These are phyloP conservation scores for Trametes cinnabarina DNA, from an alignment of 768 basidiomycete genomes.

Conservation along the genomic window DNA sequence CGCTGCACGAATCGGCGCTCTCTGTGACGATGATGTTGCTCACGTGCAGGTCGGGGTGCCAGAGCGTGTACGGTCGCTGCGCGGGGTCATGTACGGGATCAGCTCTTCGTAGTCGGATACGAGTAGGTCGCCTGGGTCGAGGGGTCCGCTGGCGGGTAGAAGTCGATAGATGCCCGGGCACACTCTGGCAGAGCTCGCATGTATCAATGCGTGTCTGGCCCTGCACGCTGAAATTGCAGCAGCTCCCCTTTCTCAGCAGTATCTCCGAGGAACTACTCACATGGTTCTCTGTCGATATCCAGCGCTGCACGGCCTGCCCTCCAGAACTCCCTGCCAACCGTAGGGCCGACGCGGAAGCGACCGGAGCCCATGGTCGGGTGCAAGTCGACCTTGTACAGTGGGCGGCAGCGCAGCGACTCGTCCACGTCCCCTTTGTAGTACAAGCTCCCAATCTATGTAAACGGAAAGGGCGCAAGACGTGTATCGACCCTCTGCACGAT, in stretches of 20 bases:
- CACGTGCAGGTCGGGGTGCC: conserved; percentile 23
- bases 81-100: neutral
- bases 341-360: conserved; percentile 18
- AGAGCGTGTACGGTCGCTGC: conserved; percentile 9
- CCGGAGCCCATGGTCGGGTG: neutral
- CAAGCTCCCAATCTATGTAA: conserved; percentile 20
- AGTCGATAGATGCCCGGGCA: neutral
- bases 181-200: neutral
- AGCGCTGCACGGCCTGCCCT: conserved; percentile 7
- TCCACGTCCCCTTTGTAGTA: conserved; percentile 23
- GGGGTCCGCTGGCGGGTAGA: neutral
- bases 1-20: neutral
- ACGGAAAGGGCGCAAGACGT: neutral
- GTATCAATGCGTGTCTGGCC: conserved; percentile 10
- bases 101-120: conserved; percentile 6
- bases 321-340: conserved; percentile 20
- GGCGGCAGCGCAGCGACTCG: conserved; percentile 4
- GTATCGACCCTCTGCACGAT: neutral
- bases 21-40: conserved; percentile 18
- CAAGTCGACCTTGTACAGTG: conserved; percentile 4
- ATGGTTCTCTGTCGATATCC: conserved; percentile 15
- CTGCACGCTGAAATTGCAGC: neutral
- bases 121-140: neutral
- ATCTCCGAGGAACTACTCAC: neutral
- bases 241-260: neutral